phyloP scores from a whole-genome alignment of 345 rosid genomes.

The Populus pruinosa region DNA sequence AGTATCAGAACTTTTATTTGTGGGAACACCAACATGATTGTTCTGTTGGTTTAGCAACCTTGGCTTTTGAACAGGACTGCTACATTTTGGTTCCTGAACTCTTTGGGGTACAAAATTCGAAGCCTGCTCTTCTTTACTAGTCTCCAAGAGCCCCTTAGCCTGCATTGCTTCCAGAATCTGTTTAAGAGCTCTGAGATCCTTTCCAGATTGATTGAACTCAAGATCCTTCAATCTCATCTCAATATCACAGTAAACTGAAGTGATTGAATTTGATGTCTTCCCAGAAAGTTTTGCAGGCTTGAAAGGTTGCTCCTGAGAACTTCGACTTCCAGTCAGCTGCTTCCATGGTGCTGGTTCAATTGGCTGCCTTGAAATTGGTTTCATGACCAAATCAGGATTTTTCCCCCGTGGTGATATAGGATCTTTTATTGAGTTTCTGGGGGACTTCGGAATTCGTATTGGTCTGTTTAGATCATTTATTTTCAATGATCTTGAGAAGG shows the following conservation, averaged over 20 bases:
- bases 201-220: slow-evolving; percentile 75
- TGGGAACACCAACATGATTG: slow-evolving; percentile 30
- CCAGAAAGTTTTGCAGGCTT: slow-evolving; percentile 45
- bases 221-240: slow-evolving; percentile 74
- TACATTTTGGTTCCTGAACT: slow-evolving; percentile 38
- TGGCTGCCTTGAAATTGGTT: slow-evolving; percentile 66
- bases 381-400: slow-evolving; percentile 65
- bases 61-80: slow-evolving; percentile 33
- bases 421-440: slow-evolving; percentile 52
- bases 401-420: slow-evolving; percentile 74
- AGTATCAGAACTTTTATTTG: slow-evolving; percentile 36
- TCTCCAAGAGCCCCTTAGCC: slow-evolving; percentile 65
- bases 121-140: slow-evolving; percentile 56
- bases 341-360: slow-evolving; percentile 95
- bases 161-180: slow-evolving; percentile 80
- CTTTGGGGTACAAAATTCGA: slow-evolving; percentile 41
- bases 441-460: slow-evolving; percentile 44
- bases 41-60: slow-evolving; percentile 27
- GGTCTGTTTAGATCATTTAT: slow-evolving; percentile 43
- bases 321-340: slow-evolving; percentile 52
- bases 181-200: slow-evolving; percentile 83
- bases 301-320: slow-evolving; percentile 44
- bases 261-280: slow-evolving; percentile 37
- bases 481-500: slow-evolving; percentile 45
- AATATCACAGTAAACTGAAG: slow-evolving; percentile 73